Evolutionary conservation across 2,329 filamentous ascomycete genomes (phyloP).

Genomic region (Gaeumannomyces sp.): DNA sequence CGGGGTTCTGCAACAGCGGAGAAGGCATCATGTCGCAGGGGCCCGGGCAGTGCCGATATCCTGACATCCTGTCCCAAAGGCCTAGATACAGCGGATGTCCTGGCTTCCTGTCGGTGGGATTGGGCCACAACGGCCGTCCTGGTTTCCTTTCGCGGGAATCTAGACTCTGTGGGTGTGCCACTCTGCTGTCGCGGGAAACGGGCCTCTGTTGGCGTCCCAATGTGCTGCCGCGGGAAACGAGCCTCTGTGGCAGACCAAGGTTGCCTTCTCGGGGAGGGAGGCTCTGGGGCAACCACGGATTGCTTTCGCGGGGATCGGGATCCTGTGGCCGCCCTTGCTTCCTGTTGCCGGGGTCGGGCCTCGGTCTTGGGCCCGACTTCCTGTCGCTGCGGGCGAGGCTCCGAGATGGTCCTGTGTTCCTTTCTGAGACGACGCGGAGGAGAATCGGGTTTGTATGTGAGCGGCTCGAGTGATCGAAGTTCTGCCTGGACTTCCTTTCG

Average conservation of each 20-base stretch:
- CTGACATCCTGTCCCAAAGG: too few relatives aligned
- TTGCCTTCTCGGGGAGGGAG: not conserved
- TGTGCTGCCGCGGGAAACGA: not conserved
- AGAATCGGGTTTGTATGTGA: too few relatives aligned
- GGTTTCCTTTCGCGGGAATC: not conserved
- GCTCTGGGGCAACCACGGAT: not conserved
- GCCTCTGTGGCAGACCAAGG: not conserved
- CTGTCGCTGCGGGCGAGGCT: too few relatives aligned
- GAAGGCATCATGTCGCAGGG: too few relatives aligned
- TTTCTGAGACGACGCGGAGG: too few relatives aligned
- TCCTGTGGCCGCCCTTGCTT: too few relatives aligned
- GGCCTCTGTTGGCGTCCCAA: not conserved
- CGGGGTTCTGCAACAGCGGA: too few relatives aligned
- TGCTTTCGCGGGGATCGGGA: not conserved
- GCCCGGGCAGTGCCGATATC: too few relatives aligned
- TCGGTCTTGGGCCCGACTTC: not conserved
- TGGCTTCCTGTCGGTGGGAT: not conserved
- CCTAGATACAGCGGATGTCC: not conserved
- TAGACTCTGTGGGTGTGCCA: not conserved
- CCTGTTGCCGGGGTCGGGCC: not conserved
- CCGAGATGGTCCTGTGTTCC: too few relatives aligned
- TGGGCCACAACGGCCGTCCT: too few relatives aligned
- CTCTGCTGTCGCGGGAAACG: not conserved
- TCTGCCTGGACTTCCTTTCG: too few relatives aligned
- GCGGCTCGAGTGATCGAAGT: too few relatives aligned